Base-by-base conservation (phyloP, 2,329 filamentous ascomycete species). In the Colletotrichum sublineola region DNA sequence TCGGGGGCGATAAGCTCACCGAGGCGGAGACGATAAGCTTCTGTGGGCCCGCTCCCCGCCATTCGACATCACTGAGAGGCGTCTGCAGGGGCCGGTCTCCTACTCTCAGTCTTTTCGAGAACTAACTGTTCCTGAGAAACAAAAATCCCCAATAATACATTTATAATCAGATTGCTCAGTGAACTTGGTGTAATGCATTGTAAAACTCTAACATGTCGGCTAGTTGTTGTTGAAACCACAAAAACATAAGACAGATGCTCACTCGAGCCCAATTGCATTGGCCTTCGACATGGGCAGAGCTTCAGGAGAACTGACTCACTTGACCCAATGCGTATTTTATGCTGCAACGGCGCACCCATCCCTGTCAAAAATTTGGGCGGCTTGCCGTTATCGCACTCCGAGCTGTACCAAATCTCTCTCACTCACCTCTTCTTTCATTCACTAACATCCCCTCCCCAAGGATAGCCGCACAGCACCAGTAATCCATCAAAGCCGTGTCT, bases 1-100 rank as follows among this genome's bases (percentile, higher is more conserved):
- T 44, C 58, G 61, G 52, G 33, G 44, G 63, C 73, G 75, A 76
- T 76, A 76, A 76, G 74, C 67, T 69, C 71, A 68, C 55, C 62
- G 24, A 56, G 63, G 40, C 55, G 29, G 50, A 31, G 15, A 36
- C 73, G 73, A 74, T 74, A 74, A 74, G 73, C 40, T 58, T 63
- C 33, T 36, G 68, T 74, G 69, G 69, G 66, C 36, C 61, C 55
- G 9, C 33, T 38, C 70, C 66, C 69, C 66, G 55, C 69, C 60
- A 72, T 69, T 36, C 31, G 48, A 55, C 60, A 57, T 71, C 52
- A 68, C n/a, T 55, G 9, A 7, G 12, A 53, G 50, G 50, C 50
- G 50, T 24, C 63, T 57, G 57, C 58, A 63, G 57, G 52, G 33
- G 36, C n/a, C 31, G 44, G 9, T 38, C 8, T 31, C 42, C 44